Evolutionary conservation across 2,329 filamentous ascomycete species (phyloP).

Genomic region (Diaporthe caulivora): DNA sequence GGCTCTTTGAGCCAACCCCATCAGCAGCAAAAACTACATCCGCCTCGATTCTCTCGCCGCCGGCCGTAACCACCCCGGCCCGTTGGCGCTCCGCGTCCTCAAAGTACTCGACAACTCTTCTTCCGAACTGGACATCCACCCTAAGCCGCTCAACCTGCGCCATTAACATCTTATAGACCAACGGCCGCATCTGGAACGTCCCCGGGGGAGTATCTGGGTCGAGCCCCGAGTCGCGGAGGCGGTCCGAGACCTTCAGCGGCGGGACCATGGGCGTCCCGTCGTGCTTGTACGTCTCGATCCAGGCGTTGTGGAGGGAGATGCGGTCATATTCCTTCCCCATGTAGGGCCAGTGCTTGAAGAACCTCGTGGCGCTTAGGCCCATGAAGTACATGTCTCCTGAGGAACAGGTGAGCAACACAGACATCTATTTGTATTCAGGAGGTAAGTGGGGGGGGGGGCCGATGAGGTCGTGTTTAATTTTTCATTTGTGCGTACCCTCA

Average conservation of each 20-base stretch:
- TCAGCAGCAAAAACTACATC: background rate
- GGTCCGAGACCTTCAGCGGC: conserved; percentile 62
- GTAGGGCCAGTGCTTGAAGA: conserved; percentile 45
- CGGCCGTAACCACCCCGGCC: background rate
- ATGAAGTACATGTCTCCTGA: conserved; percentile 14
- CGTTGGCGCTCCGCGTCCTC: background rate
- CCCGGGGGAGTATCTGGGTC: conserved; percentile 39
- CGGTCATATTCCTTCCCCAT: conserved; percentile 62
- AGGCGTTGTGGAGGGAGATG: conserved; percentile 66
- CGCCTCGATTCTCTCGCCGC: background rate
- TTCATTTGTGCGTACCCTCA: background rate
- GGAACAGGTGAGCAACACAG: background rate
- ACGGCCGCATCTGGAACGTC: conserved; percentile 9
- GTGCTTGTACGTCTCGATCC: conserved; percentile 69
- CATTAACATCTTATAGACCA: conserved; percentile 14
- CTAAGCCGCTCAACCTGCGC: background rate
- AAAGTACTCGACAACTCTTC: background rate
- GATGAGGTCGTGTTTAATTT: too few species aligned
- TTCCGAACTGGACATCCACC: background rate
- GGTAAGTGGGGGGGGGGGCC: too few species aligned
- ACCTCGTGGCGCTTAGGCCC: conserved; percentile 6
- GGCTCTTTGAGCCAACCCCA: conserved; percentile 1
- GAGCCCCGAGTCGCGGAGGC: conserved; percentile 54
- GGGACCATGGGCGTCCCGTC: conserved; percentile 61
- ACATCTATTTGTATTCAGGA: too few species aligned